Evolutionary conservation across 1,139 yeast genomes (phyloP), one percentile per base, ranked within the genome.

Genomic region (Nadsonia starkeyi-henricii): DNA sequence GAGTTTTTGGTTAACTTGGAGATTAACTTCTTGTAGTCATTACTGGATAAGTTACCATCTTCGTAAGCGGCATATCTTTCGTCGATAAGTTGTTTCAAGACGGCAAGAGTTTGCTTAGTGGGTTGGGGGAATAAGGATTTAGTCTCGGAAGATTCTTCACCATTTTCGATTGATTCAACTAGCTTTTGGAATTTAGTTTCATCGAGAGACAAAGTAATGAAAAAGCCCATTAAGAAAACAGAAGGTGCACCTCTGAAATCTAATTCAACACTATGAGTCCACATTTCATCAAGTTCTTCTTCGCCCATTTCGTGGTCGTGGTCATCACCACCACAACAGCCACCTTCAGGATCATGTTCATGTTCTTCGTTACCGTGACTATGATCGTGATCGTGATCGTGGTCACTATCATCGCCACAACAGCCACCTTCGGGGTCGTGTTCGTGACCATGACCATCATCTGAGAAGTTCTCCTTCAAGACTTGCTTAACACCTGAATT

Each of bases 241-340:
- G 72, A 63, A 4, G 73, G 70, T 19, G 58, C 62, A 7, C 78
- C 78, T 28, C 64, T 60, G 36, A 57, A 56, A 4, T 51, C 51
- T 18, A 75, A 48, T 37, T 56, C 60, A 12, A 51, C 47, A 2
- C 39, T 33, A 15, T 33, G 39, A 33, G 39, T 33, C 39, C 39
- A 33, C 39, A 33, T 33, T 33, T 33, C 39, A 21, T 50, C 49
- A 12, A 48, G 46, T 17, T 49, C 48, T 23, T 51, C 52, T 20
- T 47, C 37, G 50, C 52, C 50, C 8, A 52, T 45, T 12, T 50
- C 45, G 33, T 47, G 43, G 20, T 50, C 52, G 5, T 52, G 51
- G 20, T 42, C 39, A 15, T n/a, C 39, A n/a, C 39, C 17, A 9
- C 39, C 39, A 15, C 39, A 33, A 33, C 39, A 33, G 17, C 39